Base-by-base conservation (phyloP, 495 filamentous ascomycete species). In the Eremomyces bilateralis region DNA sequence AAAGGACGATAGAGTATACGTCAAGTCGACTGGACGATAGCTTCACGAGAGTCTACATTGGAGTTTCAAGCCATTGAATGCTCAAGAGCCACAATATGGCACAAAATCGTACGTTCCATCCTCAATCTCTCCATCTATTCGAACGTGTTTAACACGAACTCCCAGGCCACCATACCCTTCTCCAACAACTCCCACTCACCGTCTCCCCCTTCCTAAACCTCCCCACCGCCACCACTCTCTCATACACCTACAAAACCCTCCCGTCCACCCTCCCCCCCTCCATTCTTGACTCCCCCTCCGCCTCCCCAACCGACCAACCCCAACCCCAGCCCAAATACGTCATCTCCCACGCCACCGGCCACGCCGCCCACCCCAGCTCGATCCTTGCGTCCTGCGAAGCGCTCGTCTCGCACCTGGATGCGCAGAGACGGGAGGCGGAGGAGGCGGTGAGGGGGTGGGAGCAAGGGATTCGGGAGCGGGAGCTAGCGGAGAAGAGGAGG, bases 161-260 rank as follows among this genome's bases (percentile, higher is more conserved):
- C 16, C 4, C 44, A 88, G 80, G 68, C 38, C 69, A 79, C 3
- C 83, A 94, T 56, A 78, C 77, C 15, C 69, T 92, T 41, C 77
- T 95, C 30, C 78, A 80, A 41, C 88, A 97, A 56, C 68, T 94
- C 34, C 80, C 84, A 34, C 65, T 95, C 33, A 85, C 80, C 39
- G 82, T 94, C 36, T 93, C 84, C 20, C 88, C 88, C 17, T 93
- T 92, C 62, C 71, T 94, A 53, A 76, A 72, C 40, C 80, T 95
- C 25, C 88, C 90, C 20, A 71, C 77, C 5, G 73, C 88, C 18
- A 75, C 83, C 31, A 93, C 88, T 2, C 70, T 97, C 1, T 88
- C 88, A 21, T 95, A 94, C 59, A 91, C 77, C 29, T 97, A 94
- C 67, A 83, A 80, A 49, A 62, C 72, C 3, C 73, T 97, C 41